Evolutionary conservation across 192 early-diverging fungal genomes (phyloP).

Genomic region (Backusella sp.): DNA sequence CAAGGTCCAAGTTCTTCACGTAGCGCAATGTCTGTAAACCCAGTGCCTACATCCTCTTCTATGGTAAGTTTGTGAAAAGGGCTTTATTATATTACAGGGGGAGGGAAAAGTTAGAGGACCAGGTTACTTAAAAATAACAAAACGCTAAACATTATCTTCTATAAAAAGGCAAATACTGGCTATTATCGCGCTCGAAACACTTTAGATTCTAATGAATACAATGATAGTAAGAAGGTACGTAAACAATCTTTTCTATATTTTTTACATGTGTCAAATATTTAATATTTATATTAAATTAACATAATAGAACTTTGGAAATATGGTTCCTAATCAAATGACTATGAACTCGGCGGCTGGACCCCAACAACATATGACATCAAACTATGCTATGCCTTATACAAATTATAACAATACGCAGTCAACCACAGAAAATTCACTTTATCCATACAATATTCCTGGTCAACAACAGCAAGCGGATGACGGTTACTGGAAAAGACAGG

Average conservation of each 20-base stretch:
- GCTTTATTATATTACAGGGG: background rate
- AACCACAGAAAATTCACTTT: background rate
- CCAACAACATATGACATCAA: conserved; percentile 17
- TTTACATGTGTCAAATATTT: background rate
- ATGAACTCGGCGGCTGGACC: background rate
- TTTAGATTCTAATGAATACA: background rate
- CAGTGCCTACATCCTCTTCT: background rate
- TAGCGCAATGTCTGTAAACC: background rate
- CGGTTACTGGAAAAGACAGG: background rate
- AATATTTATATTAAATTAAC: conserved; percentile 4
- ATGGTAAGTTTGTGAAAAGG: background rate
- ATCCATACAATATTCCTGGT: conserved; percentile 6
- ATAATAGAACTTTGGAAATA: conserved; percentile 7
- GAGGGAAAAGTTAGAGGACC: background rate
- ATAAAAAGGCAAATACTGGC: background rate
- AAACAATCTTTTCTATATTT: background rate
- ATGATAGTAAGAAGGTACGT: background rate
- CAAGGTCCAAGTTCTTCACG: background rate
- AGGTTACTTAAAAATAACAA: background rate
- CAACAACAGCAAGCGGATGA: conserved; percentile 1
- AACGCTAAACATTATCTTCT: background rate
- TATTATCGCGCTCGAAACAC: background rate
- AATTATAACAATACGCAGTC: background rate
- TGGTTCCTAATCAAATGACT: background rate
- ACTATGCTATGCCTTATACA: conserved; percentile 6